A percentile compares a stretch with the other conserved stretches of the same genome.
Conservation (phyloP, 306 rosid genomes). For the Quercus parvula region DNA sequence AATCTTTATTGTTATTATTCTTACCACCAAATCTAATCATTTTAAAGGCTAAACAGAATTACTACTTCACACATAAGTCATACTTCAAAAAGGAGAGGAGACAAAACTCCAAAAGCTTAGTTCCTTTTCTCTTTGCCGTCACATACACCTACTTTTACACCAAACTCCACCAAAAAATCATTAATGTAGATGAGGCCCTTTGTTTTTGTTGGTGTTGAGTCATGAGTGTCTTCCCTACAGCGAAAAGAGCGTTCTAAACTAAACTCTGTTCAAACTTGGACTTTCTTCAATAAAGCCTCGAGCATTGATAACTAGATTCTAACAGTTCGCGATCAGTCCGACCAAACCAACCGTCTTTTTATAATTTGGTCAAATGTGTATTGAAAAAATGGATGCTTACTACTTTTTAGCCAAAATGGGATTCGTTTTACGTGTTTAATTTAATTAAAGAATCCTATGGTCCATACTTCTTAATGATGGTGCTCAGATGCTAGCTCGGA, state of each 20-base stretch:
- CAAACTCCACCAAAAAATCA: constrained; percentile 22
- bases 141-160: constrained; percentile 43
- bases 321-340: constrained; percentile 33
- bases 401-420: constrained; percentile 27
- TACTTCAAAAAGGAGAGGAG: constrained; percentile 24
- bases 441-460: constrained; percentile 25
- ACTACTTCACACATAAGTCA: constrained; percentile 9
- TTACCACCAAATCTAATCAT: constrained; percentile 8
- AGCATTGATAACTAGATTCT: neutral
- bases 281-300: neutral
- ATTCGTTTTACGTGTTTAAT: neutral
- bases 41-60: neutral
- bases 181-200: constrained; percentile 6
- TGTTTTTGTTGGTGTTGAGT: neutral
- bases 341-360: constrained; percentile 50
- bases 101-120: constrained; percentile 18
- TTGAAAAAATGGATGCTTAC: constrained; percentile 40
- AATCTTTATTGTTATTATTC: neutral
- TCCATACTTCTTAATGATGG: neutral
- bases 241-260: constrained; percentile 3
- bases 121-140: constrained; percentile 38
- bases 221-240: constrained; percentile 14
- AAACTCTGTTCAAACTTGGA: constrained; percentile 16
- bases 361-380: constrained; percentile 45
- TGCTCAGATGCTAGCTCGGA: neutral